These are phyloP conservation scores for Herpetospermum pedunculosum DNA, from an alignment of 306 rosid genomes.

Conservation along the genomic window DNA sequence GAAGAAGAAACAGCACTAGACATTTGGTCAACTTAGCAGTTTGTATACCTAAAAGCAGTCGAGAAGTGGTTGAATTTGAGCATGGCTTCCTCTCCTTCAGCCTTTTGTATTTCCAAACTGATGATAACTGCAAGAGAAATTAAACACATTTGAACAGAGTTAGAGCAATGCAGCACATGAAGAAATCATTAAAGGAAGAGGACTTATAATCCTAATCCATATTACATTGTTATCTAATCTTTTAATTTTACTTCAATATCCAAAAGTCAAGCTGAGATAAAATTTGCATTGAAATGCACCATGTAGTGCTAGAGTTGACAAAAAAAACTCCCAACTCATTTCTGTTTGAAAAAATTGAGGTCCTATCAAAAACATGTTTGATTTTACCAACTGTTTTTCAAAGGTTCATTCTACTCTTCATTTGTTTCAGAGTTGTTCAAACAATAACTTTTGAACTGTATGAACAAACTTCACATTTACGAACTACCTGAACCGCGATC, in stretches of 20 bases:
- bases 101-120: slow-evolving; percentile 85
- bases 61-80: slow-evolving; percentile 50
- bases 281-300: neutral
- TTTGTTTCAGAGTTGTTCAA: neutral
- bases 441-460: neutral
- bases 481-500: neutral
- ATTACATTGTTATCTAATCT: neutral
- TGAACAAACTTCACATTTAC: neutral
- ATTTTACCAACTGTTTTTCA: neutral
- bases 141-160: neutral
- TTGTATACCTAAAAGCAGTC: slow-evolving; percentile 47
- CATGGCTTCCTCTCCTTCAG: slow-evolving; percentile 77
- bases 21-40: neutral
- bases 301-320: neutral
- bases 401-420: neutral
- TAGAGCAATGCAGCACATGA: neutral
- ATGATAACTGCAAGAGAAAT: slow-evolving; percentile 47
- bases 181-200: neutral
- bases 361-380: neutral
- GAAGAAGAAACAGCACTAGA: neutral
- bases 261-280: neutral
- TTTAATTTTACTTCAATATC: neutral
- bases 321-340: neutral
- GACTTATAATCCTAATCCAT: neutral
- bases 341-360: neutral